Evolutionary conservation across 768 basidiomycete genomes (phyloP), one percentile per base, ranked within the genome.

Genomic region (Mycena amicta): DNA sequence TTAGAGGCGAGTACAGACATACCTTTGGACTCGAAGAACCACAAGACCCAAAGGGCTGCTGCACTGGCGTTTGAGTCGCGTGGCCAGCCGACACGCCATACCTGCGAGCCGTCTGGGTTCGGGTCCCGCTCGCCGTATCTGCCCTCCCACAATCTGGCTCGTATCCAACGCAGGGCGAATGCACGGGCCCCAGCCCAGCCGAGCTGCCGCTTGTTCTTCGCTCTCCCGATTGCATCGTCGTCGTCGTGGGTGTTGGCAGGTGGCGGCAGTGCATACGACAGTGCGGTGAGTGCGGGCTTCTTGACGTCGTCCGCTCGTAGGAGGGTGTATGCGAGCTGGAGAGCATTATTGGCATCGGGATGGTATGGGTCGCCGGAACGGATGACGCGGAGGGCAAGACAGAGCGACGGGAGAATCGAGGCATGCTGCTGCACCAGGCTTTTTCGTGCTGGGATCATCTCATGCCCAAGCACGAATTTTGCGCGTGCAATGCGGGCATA

Each of bases 51-150:
- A 30, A 61, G 30, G 31, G 60, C 56, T 4, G 56, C 52, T 13
- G 60, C 60, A 12, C 18, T 15, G 27, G 16, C 49, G 37, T 45
- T 41, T 3, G 52, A 23, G 28, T 57, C 53, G 29, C 55, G 52
- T 26, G 56, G 60, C 60, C 60, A 61, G 52, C 60, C 60, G 3
- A 50, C 50, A 8, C 39, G 33, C 60, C 60, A 61, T 16, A 50
- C 59, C 12, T 20, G 20, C 22, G 18, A 11, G 3, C 25, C 26
- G 18, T 39, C 53, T n/a, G n/a, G n/a, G n/a, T n/a, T n/a, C n/a
- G n/a, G n/a, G n/a, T n/a, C n/a, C n/a, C n/a, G n/a, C 2, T 53
- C 52, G 3, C 60, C 55, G 13, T 3, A 53, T 6, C 60, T 22
- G 3, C 55, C 55, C 37, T 33, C 27, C 6, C 31, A 61, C 37